phyloP scores from a whole-genome alignment of 306 rosid genomes.

The Trifolium pratense region DNA sequence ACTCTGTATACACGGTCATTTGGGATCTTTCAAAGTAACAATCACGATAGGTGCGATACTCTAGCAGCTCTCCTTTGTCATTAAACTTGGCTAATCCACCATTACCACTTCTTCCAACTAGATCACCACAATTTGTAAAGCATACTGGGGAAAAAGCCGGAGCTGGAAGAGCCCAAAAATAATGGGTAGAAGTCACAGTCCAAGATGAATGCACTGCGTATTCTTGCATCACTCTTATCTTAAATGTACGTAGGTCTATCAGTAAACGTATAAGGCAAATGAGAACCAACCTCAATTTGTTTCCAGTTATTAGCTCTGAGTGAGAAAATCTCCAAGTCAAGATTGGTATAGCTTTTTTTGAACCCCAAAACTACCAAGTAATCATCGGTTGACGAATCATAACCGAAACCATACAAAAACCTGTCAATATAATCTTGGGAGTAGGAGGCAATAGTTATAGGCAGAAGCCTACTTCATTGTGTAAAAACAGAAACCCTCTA shows the following conservation, averaged over 20 bases:
- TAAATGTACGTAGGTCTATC: too few relatives aligned
- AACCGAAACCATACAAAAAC: neutral
- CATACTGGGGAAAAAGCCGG: neutral
- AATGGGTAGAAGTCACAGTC: neutral
- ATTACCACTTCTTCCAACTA: neutral
- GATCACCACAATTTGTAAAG: neutral
- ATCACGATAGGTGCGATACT: neutral
- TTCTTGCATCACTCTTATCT: neutral
- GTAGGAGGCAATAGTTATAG: neutral
- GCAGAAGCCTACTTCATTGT: fast-evolving
- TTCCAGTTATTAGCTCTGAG: neutral
- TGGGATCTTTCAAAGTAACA: neutral
- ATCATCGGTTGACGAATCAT: neutral
- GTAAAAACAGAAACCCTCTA: slow-evolving; percentile 5
- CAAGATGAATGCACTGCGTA: neutral
- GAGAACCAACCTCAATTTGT: neutral
- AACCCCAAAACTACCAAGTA: neutral
- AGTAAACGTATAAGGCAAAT: neutral
- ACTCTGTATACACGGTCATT: neutral
- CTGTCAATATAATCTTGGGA: neutral
- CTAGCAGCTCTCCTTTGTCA: neutral
- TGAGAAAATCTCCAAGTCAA: neutral
- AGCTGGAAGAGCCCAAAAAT: too few relatives aligned
- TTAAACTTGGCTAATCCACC: neutral
- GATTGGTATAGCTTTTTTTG: neutral